Conservation (phyloP, 169 alveolate species). For the Perkinsus marinus region DNA sequence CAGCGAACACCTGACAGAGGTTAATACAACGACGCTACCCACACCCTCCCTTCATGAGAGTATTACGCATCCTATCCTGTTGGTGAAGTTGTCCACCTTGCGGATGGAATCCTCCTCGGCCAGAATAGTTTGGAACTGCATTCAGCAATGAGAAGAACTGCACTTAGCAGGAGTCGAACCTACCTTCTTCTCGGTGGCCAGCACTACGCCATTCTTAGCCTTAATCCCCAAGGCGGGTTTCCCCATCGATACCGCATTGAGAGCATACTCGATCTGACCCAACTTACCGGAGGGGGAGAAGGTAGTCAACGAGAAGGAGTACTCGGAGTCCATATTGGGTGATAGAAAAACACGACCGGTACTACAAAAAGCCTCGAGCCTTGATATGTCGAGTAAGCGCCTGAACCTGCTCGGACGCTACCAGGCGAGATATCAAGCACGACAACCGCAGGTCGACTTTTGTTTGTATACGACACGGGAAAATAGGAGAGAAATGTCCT, state of each 20-base stretch:
- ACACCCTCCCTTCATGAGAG: slow-evolving; percentile 45
- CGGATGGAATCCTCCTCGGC: slow-evolving; percentile 37
- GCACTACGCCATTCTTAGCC: slow-evolving; percentile 87
- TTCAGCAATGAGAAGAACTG: slow-evolving; percentile 15
- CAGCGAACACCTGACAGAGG: slow-evolving; percentile 80
- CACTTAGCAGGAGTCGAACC: too few relatives aligned
- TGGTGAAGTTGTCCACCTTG: slow-evolving; percentile 79
- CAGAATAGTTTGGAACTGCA: background rate
- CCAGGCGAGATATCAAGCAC: too few relatives aligned
- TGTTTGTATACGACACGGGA: too few relatives aligned
- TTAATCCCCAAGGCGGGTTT: slow-evolving; percentile 87
- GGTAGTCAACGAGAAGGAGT: slow-evolving; percentile 82
- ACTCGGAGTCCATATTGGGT: slow-evolving; percentile 54
- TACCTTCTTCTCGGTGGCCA: slow-evolving; percentile 84
- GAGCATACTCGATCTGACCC: slow-evolving; percentile 91
- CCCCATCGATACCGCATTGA: slow-evolving; percentile 87
- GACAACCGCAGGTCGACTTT: too few relatives aligned
- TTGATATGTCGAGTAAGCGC: too few relatives aligned
- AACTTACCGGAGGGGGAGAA: slow-evolving; percentile 91
- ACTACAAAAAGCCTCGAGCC: too few relatives aligned
- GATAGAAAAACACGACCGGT: background rate
- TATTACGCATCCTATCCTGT: slow-evolving; percentile 76
- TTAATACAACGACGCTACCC: too few relatives aligned
- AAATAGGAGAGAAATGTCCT: too few relatives aligned
- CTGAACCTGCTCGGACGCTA: background rate